These are phyloP conservation scores for Potentilla sterilis DNA, from an alignment of 306 rosid genomes.

Conservation along the genomic window DNA sequence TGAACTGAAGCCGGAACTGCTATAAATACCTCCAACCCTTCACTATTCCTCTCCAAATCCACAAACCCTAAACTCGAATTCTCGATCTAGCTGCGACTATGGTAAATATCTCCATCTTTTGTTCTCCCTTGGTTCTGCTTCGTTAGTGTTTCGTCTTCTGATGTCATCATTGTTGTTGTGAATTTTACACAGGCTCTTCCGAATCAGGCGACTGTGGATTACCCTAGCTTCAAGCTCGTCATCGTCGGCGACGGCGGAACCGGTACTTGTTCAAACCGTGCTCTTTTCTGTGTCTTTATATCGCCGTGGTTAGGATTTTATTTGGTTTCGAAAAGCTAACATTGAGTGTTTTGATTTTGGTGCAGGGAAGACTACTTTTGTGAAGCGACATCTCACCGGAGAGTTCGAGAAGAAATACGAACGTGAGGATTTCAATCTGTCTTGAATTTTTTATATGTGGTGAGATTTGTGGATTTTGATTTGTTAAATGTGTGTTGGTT, in stretches of 20 bases:
- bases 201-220: conserved; percentile 29
- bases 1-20: background rate
- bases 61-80: background rate
- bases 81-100: background rate
- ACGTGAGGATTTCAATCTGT: conserved; percentile 14
- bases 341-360: background rate
- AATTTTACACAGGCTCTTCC: conserved; percentile 11
- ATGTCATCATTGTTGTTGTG: background rate
- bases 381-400: conserved; percentile 34
- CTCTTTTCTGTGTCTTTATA: no score
- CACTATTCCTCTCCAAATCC: background rate
- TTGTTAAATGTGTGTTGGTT: background rate
- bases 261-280: conserved; percentile 11
- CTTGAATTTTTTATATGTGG: background rate
- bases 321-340: background rate
- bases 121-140: background rate
- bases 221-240: conserved; percentile 38
- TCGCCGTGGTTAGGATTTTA: background rate
- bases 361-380: conserved; percentile 35
- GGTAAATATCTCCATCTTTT: background rate
- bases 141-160: background rate
- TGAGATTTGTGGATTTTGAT: background rate
- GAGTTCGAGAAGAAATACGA: conserved; percentile 40
- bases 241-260: conserved; percentile 45
- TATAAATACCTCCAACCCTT: background rate